Evolutionary conservation across 306 rosid species (phyloP).

Genomic region (Arachis hypogaea): DNA sequence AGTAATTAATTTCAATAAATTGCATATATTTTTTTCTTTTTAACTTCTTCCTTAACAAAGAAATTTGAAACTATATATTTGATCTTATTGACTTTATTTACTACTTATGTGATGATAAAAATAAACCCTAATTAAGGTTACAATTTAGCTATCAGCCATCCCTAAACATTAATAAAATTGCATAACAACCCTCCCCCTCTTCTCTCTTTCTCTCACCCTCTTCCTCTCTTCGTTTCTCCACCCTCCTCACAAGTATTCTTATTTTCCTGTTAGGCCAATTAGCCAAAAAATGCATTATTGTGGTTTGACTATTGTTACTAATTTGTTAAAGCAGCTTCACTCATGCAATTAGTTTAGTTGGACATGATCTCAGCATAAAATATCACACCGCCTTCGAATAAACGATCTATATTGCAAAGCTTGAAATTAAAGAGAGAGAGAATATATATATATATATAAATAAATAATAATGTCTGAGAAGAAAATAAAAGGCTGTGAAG

Average conservation of each 20-base stretch:
- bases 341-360: slow-evolving; percentile 12
- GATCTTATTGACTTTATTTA: no score
- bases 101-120: neutral
- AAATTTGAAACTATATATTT: neutral
- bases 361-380: slow-evolving; percentile 22
- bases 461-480: neutral
- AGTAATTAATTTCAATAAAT: no score
- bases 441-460: no score
- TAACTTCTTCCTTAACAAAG: neutral
- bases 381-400: neutral
- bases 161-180: no score
- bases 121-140: no score
- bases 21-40: no score
- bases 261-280: neutral
- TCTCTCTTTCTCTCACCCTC: no score
- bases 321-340: slow-evolving; percentile 14
- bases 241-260: no score
- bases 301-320: slow-evolving; percentile 23
- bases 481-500: slow-evolving; percentile 3
- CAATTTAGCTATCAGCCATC: no score
- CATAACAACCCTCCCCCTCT: no score
- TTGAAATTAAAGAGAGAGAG: neutral
- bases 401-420: slow-evolving; percentile 1
- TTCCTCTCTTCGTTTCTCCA: no score
- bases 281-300: slow-evolving; percentile 10